A percentile compares a stretch with the other conserved stretches of the same genome.
These are phyloP conservation scores for Leptoxyphium fumago DNA, from an alignment of 2,329 filamentous ascomycete genomes.

Conservation along the genomic window DNA sequence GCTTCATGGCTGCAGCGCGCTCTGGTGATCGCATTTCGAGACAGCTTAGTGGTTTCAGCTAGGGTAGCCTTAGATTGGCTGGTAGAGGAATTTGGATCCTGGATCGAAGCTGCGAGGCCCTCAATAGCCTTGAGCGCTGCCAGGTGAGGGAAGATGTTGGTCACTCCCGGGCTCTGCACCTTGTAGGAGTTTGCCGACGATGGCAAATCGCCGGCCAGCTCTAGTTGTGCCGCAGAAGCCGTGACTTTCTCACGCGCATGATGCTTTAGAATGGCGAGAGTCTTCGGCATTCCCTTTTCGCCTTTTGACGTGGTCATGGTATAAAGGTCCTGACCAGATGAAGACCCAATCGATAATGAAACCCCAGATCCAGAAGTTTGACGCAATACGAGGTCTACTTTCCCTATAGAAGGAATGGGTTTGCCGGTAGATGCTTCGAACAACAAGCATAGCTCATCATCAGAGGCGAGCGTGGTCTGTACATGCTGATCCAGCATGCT, in stretches of 20 bases:
- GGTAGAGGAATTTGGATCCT: slow-evolving; percentile 40
- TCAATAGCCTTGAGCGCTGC: slow-evolving; percentile 33
- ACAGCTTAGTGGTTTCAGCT: slow-evolving; percentile 44
- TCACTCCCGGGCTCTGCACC: slow-evolving; percentile 1
- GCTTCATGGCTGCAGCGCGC: slow-evolving; percentile 56
- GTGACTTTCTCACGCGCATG: slow-evolving; percentile 7
- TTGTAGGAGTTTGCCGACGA: slow-evolving; percentile 1
- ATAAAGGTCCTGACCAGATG: slow-evolving; percentile 11
- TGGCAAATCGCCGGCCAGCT: slow-evolving; percentile 6
- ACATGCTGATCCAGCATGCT: slow-evolving; percentile 16
- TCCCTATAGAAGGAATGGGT: slow-evolving; percentile 11
- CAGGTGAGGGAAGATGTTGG: slow-evolving; percentile 30
- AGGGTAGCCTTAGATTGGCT: slow-evolving; percentile 54
- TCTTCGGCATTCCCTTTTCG: slow-evolving; percentile 2
- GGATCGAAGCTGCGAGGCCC: slow-evolving; percentile 29
- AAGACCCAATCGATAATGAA: slow-evolving; percentile 11
- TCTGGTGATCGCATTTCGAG: slow-evolving; percentile 43
- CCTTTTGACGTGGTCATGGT: slow-evolving; percentile 7
- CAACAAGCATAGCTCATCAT: slow-evolving; percentile 12
- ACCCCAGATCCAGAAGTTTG: slow-evolving; percentile 9
- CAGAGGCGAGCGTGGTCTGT: slow-evolving; percentile 14
- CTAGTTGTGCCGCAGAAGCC: slow-evolving; percentile 12
- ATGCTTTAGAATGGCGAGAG: slow-evolving; percentile 13
- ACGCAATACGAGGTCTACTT: slow-evolving; percentile 14
- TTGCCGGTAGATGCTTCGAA: slow-evolving; percentile 15